phyloP scores from a whole-genome alignment of 257 asterid species.

The Marsdenia floribunda region DNA sequence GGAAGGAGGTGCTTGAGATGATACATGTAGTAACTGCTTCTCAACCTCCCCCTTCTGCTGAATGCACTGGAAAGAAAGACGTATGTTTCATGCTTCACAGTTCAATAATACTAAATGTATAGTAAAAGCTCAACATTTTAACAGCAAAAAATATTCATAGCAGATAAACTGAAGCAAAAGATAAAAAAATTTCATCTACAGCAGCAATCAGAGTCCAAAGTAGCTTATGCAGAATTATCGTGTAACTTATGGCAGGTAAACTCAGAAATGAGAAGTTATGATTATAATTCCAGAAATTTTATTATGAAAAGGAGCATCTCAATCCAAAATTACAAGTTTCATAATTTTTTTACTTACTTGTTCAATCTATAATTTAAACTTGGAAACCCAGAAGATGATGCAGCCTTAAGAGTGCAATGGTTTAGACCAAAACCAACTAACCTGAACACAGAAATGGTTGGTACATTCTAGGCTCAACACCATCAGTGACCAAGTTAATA shows the following conservation, averaged over 20 bases:
- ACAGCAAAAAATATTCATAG: slow-evolving; percentile 3
- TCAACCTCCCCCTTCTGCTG: slow-evolving; percentile 67
- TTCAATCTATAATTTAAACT: background rate
- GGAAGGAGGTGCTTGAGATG: slow-evolving; percentile 51
- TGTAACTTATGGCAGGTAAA: background rate
- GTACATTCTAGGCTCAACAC: background rate
- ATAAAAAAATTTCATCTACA: background rate
- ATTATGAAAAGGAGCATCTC: background rate
- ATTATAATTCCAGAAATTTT: background rate
- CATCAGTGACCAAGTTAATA: background rate
- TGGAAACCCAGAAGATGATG: background rate
- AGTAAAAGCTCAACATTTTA: background rate
- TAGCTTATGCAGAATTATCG: background rate
- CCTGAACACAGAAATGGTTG: background rate
- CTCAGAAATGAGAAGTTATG: background rate
- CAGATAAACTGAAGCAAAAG: background rate
- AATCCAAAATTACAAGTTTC: background rate
- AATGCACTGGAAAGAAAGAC: slow-evolving; percentile 49
- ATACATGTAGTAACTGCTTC: slow-evolving; percentile 42
- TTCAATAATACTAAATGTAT: slow-evolving; percentile 2
- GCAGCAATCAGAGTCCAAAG: background rate
- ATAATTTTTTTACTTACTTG: background rate
- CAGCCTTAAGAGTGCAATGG: background rate
- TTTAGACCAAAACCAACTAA: background rate
- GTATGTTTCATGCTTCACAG: slow-evolving; percentile 19